phyloP scores from a whole-genome alignment of 148 eudicot genomes.

The Rheum nobile region DNA sequence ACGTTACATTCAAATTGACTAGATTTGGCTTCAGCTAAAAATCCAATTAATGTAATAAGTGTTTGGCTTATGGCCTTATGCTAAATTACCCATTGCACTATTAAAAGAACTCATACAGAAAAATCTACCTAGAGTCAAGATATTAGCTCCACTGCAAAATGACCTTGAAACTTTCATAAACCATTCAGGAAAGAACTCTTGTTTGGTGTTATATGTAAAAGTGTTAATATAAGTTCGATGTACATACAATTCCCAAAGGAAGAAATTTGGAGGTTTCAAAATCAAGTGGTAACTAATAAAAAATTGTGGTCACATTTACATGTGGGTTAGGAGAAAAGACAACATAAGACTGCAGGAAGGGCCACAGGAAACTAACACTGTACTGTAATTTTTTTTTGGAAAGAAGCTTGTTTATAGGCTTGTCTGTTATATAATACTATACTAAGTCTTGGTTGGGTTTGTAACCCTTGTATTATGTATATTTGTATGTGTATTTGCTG shows the following conservation, averaged over 20 bases:
- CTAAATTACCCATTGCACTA: too few species aligned
- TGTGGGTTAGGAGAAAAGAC: slow-evolving; percentile 1
- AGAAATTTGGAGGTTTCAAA: not conserved
- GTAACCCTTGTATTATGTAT: not conserved
- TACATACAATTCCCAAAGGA: not conserved
- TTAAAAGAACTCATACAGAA: too few species aligned
- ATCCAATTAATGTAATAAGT: too few species aligned
- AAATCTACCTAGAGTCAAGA: too few species aligned
- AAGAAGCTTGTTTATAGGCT: not conserved
- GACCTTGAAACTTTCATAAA: too few species aligned
- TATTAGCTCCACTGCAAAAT: too few species aligned
- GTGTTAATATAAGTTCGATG: not conserved
- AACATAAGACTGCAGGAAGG: not conserved
- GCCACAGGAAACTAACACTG: not conserved
- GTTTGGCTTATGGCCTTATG: too few species aligned
- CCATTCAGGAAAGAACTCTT: not conserved
- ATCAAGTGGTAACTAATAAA: not conserved
- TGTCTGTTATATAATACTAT: not conserved
- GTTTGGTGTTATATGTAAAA: not conserved
- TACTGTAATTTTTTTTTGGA: not conserved
- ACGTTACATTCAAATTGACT: too few species aligned
- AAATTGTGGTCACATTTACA: not conserved
- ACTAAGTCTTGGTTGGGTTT: not conserved
- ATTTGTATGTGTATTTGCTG: not conserved
- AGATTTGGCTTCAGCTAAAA: too few species aligned